phyloP scores from a whole-genome alignment of 371 early-diverging fungal genomes.

The Syncephalastrum racemosum region DNA sequence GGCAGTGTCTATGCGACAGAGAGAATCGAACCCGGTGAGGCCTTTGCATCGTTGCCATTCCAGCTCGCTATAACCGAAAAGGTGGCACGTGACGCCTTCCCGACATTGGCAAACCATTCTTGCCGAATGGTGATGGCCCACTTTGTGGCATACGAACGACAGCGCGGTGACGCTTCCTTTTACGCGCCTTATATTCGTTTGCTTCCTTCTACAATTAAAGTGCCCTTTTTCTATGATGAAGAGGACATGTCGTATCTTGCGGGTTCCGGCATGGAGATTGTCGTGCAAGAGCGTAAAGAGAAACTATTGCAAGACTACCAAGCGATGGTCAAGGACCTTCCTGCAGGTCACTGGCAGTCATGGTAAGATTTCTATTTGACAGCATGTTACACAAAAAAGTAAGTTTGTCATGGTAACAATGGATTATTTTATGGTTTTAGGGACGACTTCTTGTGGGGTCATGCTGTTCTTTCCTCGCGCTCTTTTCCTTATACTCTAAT shows the following conservation, averaged over 20 bases:
- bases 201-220: slow-evolving; percentile 45
- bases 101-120: slow-evolving; percentile 25
- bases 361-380: slow-evolving; percentile 28
- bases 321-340: slow-evolving; percentile 25
- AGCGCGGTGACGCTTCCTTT: slow-evolving; percentile 37
- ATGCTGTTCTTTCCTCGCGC: slow-evolving; percentile 56
- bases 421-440: slow-evolving; percentile 20
- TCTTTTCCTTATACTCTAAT: slow-evolving; percentile 59
- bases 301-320: slow-evolving; percentile 33
- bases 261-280: slow-evolving; percentile 51
- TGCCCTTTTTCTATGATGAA: slow-evolving; percentile 40
- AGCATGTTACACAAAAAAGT: slow-evolving; percentile 3
- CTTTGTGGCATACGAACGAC: slow-evolving; percentile 41
- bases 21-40: slow-evolving; percentile 27
- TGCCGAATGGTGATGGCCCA: slow-evolving; percentile 36
- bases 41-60: slow-evolving; percentile 41
- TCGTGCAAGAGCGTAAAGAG: slow-evolving; percentile 38
- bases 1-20: slow-evolving; percentile 43
- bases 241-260: slow-evolving; percentile 46
- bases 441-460: slow-evolving; percentile 63
- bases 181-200: slow-evolving; percentile 53
- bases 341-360: slow-evolving; percentile 19
- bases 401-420: slow-evolving; percentile 2
- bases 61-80: slow-evolving; percentile 44
- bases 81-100: slow-evolving; percentile 40